Base-by-base conservation (phyloP, 2,329 filamentous ascomycete genomes). In the Colletotrichum lini region DNA sequence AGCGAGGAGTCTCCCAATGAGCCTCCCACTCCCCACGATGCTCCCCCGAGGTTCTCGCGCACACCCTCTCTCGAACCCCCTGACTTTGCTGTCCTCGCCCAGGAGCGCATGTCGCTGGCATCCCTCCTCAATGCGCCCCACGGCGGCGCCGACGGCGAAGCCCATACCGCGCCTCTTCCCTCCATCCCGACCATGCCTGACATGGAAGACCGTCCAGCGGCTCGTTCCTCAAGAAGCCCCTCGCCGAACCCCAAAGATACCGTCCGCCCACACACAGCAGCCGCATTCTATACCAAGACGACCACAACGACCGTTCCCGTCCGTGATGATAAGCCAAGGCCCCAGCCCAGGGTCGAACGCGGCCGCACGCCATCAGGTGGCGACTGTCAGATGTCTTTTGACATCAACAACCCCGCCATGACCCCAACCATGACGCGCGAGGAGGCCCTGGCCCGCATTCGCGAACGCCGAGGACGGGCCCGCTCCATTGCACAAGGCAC, bases 361-460 rank as follows among this genome's bases (percentile, higher is more conserved):
- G 78, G 86, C 15, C 83, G 83, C 60, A 87, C 85, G 1, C 85
- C 85, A 1, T 85, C 82, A 4, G 79, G 77, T 49, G 79, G 77
- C 53, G 79, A 78, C 57, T 82, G 80, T 73, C 79, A 67, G 49
- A 71, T 83, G 4, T 84, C 82, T 12, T 90, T 90, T 75, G 88
- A 90, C 78, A 77, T 83, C 50, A 87, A 81, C 71, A 87, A 90
- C 77, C 88, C 88, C 23, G 89, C 89, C 12, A 79, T 92, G 72
- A 91, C 87, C 52, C 89, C 90, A 6, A 92, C 90, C 49, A 90
- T 92, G 88, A 89, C 89, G 35, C 87, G 93, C 65, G 93, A 94
- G 79, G 87, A 94, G 80, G 93, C 93, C 4, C 86, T 96, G 18
- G 92, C 92, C 66, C 90, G 92, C 78, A 95, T 96, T 74, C 87